Base-by-base conservation (phyloP, 2,329 filamentous ascomycete species). In the Rhynchosporium secalis region DNA sequence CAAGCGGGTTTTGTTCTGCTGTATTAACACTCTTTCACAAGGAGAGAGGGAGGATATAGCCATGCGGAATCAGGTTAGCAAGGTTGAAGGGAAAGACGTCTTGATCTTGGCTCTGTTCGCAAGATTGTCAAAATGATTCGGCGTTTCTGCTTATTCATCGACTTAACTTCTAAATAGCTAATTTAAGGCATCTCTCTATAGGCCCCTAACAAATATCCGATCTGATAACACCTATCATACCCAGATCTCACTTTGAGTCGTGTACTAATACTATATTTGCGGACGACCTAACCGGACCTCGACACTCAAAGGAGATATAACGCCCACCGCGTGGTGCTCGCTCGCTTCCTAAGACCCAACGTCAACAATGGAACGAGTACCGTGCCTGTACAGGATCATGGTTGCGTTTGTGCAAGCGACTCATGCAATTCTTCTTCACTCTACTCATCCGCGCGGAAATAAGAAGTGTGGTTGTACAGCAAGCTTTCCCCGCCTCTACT, bases 381-480 rank as follows among this genome's bases (percentile, higher is more conserved):
- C 9, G 33, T 2, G 33, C 9, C 33, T 36, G 9, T 5, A 36
- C 33, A 36, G 33, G 6, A 36, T 5, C 5, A 36, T 36, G 9
- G 6, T 10, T 36, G 6, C 3, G 33, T 36, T 36, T 38, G 5
- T 20, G 33, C n/a, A 38, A 28, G 3, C 13, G 20, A 15, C 33
- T 54, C 49, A 38, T 41, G 49, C 48, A 52, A 20, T n/a, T 33
- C 48, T 36, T 38, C 48, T n/a, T 4, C 26, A 20, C 1, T n/a
- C 36, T 38, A n/a, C 48, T 20, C 20, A 20, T 20, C 20, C 20
- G 20, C 20, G 20, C 20, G 3, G 15, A 29, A 12, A 13, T 3
- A 3, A 54, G 28, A 54, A 54, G 33, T 41, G 49, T 41, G 49
- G 49, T 54, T 29, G 10, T 54, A 54, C 49, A 54, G 26, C 26